Percentiles rank a stretch among this genome's conserved stretches.
These are phyloP conservation scores for Carallia pectinifolia DNA, from an alignment of 345 rosid species.

Conservation along the genomic window DNA sequence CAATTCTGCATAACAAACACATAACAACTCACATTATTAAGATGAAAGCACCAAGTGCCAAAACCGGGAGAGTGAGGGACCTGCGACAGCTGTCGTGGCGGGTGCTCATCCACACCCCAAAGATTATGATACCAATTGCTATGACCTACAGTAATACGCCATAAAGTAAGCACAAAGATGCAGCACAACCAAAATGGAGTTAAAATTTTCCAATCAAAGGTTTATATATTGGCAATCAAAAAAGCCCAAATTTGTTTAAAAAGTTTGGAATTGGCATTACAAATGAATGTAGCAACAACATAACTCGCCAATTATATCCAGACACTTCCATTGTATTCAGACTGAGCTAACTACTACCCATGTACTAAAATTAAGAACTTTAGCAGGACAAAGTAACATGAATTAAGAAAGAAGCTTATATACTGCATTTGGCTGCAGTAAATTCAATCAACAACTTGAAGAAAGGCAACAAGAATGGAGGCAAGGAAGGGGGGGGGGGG, in stretches of 20 bases:
- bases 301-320: no score
- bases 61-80: slow-evolving; percentile 79
- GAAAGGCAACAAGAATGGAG: neutral
- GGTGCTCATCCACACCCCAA: slow-evolving; percentile 96
- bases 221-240: no score
- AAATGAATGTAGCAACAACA: no score
- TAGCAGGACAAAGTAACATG: neutral
- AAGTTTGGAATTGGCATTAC: no score
- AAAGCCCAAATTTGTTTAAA: no score
- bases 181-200: neutral
- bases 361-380: neutral
- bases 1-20: slow-evolving; percentile 1
- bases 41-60: slow-evolving; percentile 79
- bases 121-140: slow-evolving; percentile 64
- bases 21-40: slow-evolving; percentile 56
- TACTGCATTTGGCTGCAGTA: neutral
- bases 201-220: slow-evolving; percentile 2
- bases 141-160: slow-evolving; percentile 55
- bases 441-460: neutral
- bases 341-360: neutral
- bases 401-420: neutral
- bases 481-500: neutral
- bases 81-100: slow-evolving; percentile 80
- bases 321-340: neutral
- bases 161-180: slow-evolving; percentile 7